Evolutionary conservation across 208 protist genomes (phyloP).

Genomic region (Trypanosoma avium): DNA sequence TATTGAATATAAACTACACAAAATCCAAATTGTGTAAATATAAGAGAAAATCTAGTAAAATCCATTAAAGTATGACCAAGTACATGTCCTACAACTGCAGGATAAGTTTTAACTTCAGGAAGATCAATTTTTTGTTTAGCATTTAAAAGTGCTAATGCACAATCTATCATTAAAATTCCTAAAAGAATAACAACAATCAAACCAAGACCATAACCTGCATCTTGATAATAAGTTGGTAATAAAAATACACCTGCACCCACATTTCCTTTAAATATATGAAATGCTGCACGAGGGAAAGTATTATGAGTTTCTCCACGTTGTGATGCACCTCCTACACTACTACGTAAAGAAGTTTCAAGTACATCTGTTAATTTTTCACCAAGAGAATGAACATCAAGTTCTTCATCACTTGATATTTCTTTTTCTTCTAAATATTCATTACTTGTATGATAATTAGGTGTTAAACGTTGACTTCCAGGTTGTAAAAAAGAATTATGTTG

Average conservation of each 20-base stretch:
- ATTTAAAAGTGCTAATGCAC: conserved; percentile 52
- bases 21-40: conserved; percentile 88
- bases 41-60: conserved; percentile 65
- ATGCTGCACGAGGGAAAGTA: conserved; percentile 56
- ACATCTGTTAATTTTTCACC: conserved; percentile 43
- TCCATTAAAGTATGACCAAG: conserved; percentile 55
- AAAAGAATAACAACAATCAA: conserved; percentile 40
- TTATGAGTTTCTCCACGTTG: conserved; percentile 12
- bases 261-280: conserved; percentile 90
- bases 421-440: neutral
- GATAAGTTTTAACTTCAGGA: conserved; percentile 65
- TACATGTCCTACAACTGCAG: conserved; percentile 67
- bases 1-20: conserved; percentile 85
- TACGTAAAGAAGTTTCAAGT: conserved; percentile 42
- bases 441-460: neutral
- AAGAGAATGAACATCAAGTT: conserved; percentile 30
- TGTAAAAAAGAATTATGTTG: too few relatives aligned
- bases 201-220: conserved; percentile 65
- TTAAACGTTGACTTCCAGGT: neutral
- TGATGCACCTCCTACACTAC: conserved; percentile 7
- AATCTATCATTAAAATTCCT: conserved; percentile 77
- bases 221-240: conserved; percentile 74
- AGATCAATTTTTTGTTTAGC: conserved; percentile 60
- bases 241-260: conserved; percentile 83
- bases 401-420: neutral